These are phyloP conservation scores for Uronychia binucleata DNA, from an alignment of 73 alveolate genomes.

Conservation along the genomic window DNA sequence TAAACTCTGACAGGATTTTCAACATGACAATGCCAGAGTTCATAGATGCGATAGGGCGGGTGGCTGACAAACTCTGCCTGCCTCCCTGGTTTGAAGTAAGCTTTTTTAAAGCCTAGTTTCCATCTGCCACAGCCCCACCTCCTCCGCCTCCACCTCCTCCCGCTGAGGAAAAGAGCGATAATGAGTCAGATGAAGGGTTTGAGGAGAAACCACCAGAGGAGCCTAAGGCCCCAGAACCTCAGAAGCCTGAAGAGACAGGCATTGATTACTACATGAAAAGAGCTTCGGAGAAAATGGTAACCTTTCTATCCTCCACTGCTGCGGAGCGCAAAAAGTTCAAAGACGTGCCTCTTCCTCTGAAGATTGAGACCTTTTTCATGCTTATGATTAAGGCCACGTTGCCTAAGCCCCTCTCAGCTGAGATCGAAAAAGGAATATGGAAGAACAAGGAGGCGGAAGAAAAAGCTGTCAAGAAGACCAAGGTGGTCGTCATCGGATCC, in stretches of 20 bases:
- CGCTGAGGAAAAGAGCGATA: neutral
- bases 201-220: neutral
- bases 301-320: neutral
- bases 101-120: neutral
- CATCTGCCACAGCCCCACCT: slow-evolving; percentile 8
- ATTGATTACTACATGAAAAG: neutral
- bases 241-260: neutral
- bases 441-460: slow-evolving; percentile 2
- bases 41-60: slow-evolving; percentile 83
- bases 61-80: slow-evolving; percentile 66
- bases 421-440: neutral
- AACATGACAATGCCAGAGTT: slow-evolving; percentile 81
- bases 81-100: slow-evolving; percentile 40
- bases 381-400: slow-evolving; percentile 3
- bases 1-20: slow-evolving; percentile 63
- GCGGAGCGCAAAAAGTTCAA: neutral
- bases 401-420: neutral
- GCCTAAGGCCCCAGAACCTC: neutral
- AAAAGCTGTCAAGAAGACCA: neutral
- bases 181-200: neutral
- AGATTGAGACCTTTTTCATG: slow-evolving; percentile 12
- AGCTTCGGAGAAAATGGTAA: neutral
- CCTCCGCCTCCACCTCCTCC: neutral
- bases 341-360: neutral
- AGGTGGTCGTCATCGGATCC: neutral